These are phyloP conservation scores for Fonsecaea pedrosoi DNA, from an alignment of 2,329 filamentous ascomycete genomes.

Conservation along the genomic window DNA sequence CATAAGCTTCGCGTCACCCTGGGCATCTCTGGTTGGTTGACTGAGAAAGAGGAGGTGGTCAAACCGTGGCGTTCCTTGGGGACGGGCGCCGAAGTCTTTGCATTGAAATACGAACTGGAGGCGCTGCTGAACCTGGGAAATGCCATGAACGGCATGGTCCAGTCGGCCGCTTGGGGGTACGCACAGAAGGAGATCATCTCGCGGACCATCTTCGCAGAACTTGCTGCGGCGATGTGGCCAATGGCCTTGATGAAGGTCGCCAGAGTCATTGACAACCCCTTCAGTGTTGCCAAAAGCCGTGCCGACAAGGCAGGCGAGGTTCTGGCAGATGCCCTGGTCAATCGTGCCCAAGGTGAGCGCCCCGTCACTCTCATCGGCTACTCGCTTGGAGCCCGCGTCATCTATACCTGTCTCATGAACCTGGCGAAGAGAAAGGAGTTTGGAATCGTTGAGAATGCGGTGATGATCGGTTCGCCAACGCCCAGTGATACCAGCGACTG, in stretches of 20 bases:
- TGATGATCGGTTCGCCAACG: slow-evolving; percentile 80
- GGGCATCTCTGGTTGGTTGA: slow-evolving; percentile 81
- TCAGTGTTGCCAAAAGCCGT: slow-evolving; percentile 75
- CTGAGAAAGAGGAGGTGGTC: slow-evolving; percentile 72
- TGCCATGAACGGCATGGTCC: slow-evolving; percentile 77
- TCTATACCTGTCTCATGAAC: slow-evolving; percentile 79
- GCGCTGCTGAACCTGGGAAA: slow-evolving; percentile 77
- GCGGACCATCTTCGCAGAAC: slow-evolving; percentile 70
- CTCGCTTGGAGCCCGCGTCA: slow-evolving; percentile 79
- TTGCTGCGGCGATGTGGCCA: slow-evolving; percentile 74
- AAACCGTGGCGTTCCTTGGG: slow-evolving; percentile 81
- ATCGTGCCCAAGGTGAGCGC: slow-evolving; percentile 80
- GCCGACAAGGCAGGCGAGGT: slow-evolving; percentile 81
- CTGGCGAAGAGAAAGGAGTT: slow-evolving; percentile 81
- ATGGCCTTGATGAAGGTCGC: slow-evolving; percentile 70
- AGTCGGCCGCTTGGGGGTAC: slow-evolving; percentile 78
- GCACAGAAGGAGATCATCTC: slow-evolving; percentile 79
- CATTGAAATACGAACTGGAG: slow-evolving; percentile 81
- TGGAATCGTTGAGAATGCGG: slow-evolving; percentile 80
- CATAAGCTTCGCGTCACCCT: slow-evolving; percentile 81
- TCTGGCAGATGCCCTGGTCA: slow-evolving; percentile 81
- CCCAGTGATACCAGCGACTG: slow-evolving; percentile 76
- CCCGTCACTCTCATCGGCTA: slow-evolving; percentile 83
- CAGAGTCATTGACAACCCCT: slow-evolving; percentile 78
- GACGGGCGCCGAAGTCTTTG: slow-evolving; percentile 76